A percentile compares a stretch with the other conserved stretches of the same genome.
Conservation (phyloP, 1,139 yeast species). For the Geotrichum carabidarum region DNA sequence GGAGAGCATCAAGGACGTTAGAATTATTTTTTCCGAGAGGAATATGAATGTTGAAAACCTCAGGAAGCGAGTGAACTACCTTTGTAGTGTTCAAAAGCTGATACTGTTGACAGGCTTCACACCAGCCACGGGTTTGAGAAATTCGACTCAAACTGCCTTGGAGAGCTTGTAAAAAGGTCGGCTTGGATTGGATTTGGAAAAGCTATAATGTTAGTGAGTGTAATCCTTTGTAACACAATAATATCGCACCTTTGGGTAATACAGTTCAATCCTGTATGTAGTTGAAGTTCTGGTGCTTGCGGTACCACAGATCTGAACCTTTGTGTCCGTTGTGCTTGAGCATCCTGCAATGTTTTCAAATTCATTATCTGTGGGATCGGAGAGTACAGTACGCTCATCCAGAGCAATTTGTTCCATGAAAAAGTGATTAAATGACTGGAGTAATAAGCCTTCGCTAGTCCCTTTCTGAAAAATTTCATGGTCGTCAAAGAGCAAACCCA, state of each 20-base stretch:
- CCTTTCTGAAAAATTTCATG: slow-evolving; percentile 18
- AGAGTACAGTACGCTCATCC: slow-evolving; percentile 39
- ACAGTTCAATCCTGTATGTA: slow-evolving; percentile 15
- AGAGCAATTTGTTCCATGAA: slow-evolving; percentile 47
- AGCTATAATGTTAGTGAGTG: background rate
- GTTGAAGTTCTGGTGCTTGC: slow-evolving; percentile 4
- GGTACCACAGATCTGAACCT: slow-evolving; percentile 12
- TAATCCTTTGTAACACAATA: background rate
- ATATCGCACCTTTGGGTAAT: slow-evolving; percentile 4
- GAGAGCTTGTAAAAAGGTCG: slow-evolving; percentile 44
- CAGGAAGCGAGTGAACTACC: slow-evolving; percentile 54
- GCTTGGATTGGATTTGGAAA: slow-evolving; percentile 10
- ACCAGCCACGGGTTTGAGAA: slow-evolving; percentile 46
- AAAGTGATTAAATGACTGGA: slow-evolving; percentile 57
- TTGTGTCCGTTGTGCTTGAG: slow-evolving; percentile 4
- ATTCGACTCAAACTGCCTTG: slow-evolving; percentile 55
- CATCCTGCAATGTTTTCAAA: slow-evolving; percentile 19
- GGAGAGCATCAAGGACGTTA: slow-evolving; percentile 14
- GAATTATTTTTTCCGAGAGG: slow-evolving; percentile 13
- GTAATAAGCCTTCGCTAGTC: slow-evolving; percentile 36
- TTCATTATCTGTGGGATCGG: slow-evolving; percentile 1
- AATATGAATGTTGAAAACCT: slow-evolving; percentile 50
- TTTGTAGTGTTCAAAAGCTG: slow-evolving; percentile 54
- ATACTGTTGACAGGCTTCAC: slow-evolving; percentile 45
- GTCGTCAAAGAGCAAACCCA: slow-evolving; percentile 52